Conservation (phyloP, 768 basidiomycete genomes). For the Plicaturopsis crispa region DNA sequence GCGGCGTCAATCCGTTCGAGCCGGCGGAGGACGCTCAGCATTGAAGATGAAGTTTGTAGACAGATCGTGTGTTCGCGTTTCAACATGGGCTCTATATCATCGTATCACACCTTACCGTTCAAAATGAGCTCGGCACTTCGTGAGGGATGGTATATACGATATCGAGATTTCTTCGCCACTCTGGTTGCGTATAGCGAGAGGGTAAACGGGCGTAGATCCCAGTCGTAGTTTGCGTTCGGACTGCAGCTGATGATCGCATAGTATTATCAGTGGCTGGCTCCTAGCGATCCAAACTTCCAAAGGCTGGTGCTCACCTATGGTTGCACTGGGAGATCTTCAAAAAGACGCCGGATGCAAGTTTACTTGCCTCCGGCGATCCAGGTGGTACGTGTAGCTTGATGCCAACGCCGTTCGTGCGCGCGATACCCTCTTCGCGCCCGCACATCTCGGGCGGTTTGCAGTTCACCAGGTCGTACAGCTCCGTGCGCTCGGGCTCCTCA, state of each 20-base stretch:
- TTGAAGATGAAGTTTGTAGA: too few relatives aligned
- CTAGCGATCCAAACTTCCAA: neutral
- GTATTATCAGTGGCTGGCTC: neutral
- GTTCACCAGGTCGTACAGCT: conserved; percentile 24
- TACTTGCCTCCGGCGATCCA: too few relatives aligned
- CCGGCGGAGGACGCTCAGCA: conserved; percentile 43
- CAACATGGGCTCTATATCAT: too few relatives aligned
- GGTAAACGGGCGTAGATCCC: conserved; percentile 23
- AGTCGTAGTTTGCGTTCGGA: conserved; percentile 18
- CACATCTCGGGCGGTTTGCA: conserved; percentile 23
- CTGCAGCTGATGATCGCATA: conserved; percentile 21
- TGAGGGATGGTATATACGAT: too few relatives aligned
- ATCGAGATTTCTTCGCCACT: conserved; percentile 24
- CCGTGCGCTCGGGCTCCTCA: conserved; percentile 14
- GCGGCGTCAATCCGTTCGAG: conserved; percentile 31
- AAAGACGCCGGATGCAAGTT: conserved; percentile 19
- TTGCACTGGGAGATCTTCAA: conserved; percentile 27
- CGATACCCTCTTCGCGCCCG: conserved; percentile 23
- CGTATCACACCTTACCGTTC: too few relatives aligned
- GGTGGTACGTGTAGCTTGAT: conserved; percentile 11
- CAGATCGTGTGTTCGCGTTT: too few relatives aligned
- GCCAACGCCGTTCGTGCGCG: conserved; percentile 23
- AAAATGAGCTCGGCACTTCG: too few relatives aligned
- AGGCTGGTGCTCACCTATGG: conserved; percentile 21
- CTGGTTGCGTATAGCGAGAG: conserved; percentile 18